phyloP scores from a whole-genome alignment of 208 protist genomes.

The Phytomonas sp. region DNA sequence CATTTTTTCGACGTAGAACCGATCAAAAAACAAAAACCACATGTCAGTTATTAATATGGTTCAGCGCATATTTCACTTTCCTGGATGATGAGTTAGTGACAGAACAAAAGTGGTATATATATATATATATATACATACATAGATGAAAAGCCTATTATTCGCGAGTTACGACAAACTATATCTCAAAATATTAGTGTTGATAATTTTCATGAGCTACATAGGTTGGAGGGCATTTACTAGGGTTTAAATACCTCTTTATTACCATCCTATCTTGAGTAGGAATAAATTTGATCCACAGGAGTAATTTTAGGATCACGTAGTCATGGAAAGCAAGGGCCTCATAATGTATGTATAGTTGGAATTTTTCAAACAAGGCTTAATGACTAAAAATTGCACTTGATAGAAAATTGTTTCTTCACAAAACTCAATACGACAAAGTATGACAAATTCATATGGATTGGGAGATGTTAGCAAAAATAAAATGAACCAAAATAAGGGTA shows the following conservation, averaged over 20 bases:
- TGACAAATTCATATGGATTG: background rate
- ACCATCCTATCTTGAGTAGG: background rate
- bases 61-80: slow-evolving; percentile 8
- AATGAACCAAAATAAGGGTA: background rate
- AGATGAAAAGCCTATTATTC: background rate
- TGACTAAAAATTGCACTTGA: background rate
- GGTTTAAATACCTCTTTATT: background rate
- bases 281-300: background rate
- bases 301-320: background rate
- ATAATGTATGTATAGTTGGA: background rate
- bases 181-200: background rate
- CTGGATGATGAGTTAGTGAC: slow-evolving; percentile 1
- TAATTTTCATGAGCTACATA: background rate
- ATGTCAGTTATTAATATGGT: background rate
- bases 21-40: background rate
- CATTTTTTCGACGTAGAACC: background rate
- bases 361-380: background rate
- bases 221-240: background rate
- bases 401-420: background rate
- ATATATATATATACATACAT: background rate
- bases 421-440: slow-evolving; percentile 9
- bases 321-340: background rate
- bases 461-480: background rate
- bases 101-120: slow-evolving; percentile 9
- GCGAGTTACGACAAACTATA: background rate